These are phyloP conservation scores for Macrophomina tecta DNA, from an alignment of 2,329 filamentous ascomycete species.

Conservation along the genomic window DNA sequence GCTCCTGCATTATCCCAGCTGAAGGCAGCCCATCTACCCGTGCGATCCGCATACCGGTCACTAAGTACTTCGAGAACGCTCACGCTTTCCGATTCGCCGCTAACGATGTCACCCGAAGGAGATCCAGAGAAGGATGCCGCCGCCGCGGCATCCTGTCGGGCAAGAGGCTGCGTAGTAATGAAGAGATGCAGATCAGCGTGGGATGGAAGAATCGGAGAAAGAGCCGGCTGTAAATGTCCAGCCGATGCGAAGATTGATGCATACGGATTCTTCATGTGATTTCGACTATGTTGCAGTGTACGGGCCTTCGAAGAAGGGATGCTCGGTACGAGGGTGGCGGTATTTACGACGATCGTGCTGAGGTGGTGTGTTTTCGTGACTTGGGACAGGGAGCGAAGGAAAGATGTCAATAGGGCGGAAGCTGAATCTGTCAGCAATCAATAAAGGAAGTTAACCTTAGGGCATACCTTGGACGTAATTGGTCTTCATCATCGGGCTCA, in stretches of 20 bases:
- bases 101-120: background rate
- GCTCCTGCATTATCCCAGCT: background rate
- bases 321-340: constrained; percentile 32
- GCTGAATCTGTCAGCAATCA: constrained; percentile 34
- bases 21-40: constrained; percentile 45
- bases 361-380: constrained; percentile 46
- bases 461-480: constrained; percentile 43
- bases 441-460: background rate
- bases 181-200: constrained; percentile 50
- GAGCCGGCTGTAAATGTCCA: constrained; percentile 41
- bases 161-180: constrained; percentile 45
- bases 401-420: constrained; percentile 48
- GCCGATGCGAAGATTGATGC: constrained; percentile 50
- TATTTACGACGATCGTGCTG: constrained; percentile 50
- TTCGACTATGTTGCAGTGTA: constrained; percentile 17
- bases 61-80: constrained; percentile 52
- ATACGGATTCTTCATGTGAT: constrained; percentile 27
- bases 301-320: background rate
- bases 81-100: constrained; percentile 34
- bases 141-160: constrained; percentile 42
- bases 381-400: constrained; percentile 50
- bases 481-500: constrained; percentile 46
- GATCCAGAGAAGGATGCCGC: constrained; percentile 34
- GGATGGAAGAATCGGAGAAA: constrained; percentile 44
- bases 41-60: constrained; percentile 46